Percentiles rank a stretch among this genome's conserved stretches.
These are phyloP conservation scores for Acrasis kona DNA, from an alignment of 78 protist species.

Conservation along the genomic window DNA sequence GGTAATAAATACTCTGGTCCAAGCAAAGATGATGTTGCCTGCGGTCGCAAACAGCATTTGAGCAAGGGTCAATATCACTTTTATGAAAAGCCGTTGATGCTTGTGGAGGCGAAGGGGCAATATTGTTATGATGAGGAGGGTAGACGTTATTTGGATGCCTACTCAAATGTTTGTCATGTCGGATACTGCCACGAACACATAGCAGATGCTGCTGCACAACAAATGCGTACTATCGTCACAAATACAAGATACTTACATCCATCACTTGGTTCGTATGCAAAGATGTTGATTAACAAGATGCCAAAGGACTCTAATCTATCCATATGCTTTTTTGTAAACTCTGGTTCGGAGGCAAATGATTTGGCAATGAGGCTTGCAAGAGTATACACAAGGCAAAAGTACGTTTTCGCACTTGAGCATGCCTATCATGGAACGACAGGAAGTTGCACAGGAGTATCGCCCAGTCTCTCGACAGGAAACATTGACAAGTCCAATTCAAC, in stretches of 20 bases:
- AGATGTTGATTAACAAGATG: neutral
- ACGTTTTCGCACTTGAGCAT: conserved; percentile 12
- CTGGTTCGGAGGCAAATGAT: conserved; percentile 82
- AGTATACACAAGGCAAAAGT: conserved; percentile 15
- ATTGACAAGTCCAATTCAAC: conserved; percentile 14
- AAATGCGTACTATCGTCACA: conserved; percentile 40
- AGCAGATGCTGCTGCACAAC: conserved; percentile 26
- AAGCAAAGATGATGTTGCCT: too few relatives aligned
- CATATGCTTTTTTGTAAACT: conserved; percentile 47
- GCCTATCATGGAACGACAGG: conserved; percentile 70
- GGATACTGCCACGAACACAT: conserved; percentile 62
- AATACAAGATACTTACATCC: conserved; percentile 58
- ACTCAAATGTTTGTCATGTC: conserved; percentile 51
- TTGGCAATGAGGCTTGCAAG: conserved; percentile 67
- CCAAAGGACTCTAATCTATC: neutral
- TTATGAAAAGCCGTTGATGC: conserved; percentile 7
- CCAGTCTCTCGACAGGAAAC: neutral
- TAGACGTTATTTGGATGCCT: conserved; percentile 31
- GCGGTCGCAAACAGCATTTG: too few relatives aligned
- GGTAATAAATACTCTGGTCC: too few relatives aligned
- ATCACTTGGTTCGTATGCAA: too few relatives aligned
- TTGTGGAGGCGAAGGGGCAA: conserved; percentile 1
- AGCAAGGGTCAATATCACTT: too few relatives aligned
- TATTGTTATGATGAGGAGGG: conserved; percentile 28
- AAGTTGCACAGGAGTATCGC: conserved; percentile 11